Percentiles rank a stretch among this genome's conserved stretches.
Conservation (phyloP, 2,329 filamentous ascomycete genomes). For the Colletotrichum liaoningense region DNA sequence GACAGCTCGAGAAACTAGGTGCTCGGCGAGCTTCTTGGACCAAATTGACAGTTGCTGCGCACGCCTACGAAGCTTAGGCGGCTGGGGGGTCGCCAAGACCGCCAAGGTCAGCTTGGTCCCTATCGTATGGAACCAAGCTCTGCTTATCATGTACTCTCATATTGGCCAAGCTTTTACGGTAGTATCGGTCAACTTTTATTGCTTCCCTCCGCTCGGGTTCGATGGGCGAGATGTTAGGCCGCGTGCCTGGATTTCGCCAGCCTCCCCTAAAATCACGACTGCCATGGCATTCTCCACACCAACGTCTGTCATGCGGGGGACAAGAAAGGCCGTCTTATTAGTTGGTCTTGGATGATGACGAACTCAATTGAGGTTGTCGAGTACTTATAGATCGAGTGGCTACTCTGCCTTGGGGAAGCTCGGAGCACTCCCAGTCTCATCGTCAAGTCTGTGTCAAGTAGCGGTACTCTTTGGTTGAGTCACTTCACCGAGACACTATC, state of each 20-base stretch:
- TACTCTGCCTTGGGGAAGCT: background rate
- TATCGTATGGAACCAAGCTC: slow-evolving; percentile 15
- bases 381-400: slow-evolving; percentile 5
- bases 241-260: slow-evolving; percentile 14
- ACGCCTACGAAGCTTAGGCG: background rate
- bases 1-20: background rate
- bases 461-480: background rate
- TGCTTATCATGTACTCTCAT: slow-evolving; percentile 9
- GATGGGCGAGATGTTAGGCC: background rate
- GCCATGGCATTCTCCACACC: slow-evolving; percentile 17
- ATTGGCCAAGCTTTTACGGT: slow-evolving; percentile 9
- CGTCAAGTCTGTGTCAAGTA: background rate
- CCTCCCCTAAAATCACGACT: slow-evolving; percentile 4
- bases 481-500: slow-evolving; percentile 6
- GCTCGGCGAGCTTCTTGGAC: background rate
- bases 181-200: background rate
- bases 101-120: slow-evolving; percentile 12
- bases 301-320: slow-evolving; percentile 4
- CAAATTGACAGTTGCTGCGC: background rate
- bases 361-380: background rate
- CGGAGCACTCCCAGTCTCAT: background rate
- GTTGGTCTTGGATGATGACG: background rate
- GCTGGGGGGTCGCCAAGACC: slow-evolving; percentile 1
- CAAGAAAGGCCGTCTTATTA: background rate
- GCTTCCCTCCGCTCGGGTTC: slow-evolving; percentile 15